A percentile compares a stretch with the other conserved stretches of the same genome.
These are phyloP conservation scores for Leishmania amazonensis DNA, from an alignment of 208 protist species.

Conservation along the genomic window DNA sequence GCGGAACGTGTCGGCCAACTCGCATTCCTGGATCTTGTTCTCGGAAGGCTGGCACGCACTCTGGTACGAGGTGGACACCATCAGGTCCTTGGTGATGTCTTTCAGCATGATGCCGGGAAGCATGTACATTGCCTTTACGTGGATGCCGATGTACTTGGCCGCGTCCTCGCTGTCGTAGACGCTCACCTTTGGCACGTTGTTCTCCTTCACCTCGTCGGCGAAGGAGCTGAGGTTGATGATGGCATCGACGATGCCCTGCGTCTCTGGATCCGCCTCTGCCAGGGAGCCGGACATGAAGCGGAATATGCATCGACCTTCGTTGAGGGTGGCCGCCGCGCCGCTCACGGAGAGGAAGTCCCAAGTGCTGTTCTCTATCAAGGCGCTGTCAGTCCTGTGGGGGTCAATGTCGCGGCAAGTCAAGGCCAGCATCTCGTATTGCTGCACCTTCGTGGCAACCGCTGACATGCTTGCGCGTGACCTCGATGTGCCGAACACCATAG, in stretches of 20 bases:
- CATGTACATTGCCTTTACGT: conserved; percentile 91
- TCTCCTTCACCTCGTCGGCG: conserved; percentile 68
- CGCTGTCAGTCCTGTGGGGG: conserved; percentile 34
- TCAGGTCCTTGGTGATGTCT: conserved; percentile 61
- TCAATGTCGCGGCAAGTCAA: conserved; percentile 62
- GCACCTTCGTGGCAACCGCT: conserved; percentile 39
- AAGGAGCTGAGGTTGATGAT: conserved; percentile 84
- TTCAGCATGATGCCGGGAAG: conserved; percentile 64
- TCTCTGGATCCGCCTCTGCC: conserved; percentile 43
- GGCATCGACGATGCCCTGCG: conserved; percentile 55
- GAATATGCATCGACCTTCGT: conserved; percentile 73
- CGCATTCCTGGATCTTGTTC: conserved; percentile 66
- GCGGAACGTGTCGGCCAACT: conserved; percentile 78
- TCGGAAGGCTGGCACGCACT: conserved; percentile 75
- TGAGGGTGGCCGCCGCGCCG: conserved; percentile 44
- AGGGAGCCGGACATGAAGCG: conserved; percentile 72
- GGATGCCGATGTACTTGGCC: conserved; percentile 73
- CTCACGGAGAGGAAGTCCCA: conserved; percentile 83
- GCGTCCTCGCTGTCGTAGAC: conserved; percentile 51
- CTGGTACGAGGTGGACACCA: conserved; percentile 81
- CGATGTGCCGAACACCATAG: conserved; percentile 13
- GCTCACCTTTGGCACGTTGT: conserved; percentile 83
- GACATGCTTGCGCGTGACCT: conserved; percentile 23
- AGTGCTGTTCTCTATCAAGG: conserved; percentile 47
- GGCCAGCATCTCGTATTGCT: conserved; percentile 82